Percentiles rank a stretch among this genome's conserved stretches.
These are phyloP conservation scores for Crithidia acanthocephali DNA, from an alignment of 208 protist genomes.

Conservation along the genomic window DNA sequence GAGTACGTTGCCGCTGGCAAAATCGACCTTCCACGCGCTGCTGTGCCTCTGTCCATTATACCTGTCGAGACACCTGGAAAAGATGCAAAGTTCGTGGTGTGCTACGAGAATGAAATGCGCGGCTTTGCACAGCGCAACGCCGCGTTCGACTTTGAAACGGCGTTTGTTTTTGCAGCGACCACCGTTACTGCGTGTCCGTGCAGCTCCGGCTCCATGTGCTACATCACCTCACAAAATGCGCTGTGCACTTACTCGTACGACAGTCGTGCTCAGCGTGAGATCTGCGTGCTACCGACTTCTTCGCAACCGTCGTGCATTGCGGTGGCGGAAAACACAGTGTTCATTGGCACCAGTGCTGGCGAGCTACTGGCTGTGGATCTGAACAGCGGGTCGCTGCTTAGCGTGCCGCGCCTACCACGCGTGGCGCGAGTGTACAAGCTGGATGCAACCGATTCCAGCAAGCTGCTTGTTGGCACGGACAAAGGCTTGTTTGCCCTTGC, in stretches of 20 bases:
- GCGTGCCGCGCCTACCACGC: background rate
- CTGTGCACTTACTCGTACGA: constrained; percentile 23
- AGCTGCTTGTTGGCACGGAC: constrained; percentile 18
- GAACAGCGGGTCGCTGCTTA: background rate
- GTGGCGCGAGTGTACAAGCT: background rate
- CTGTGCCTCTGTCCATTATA: constrained; percentile 4
- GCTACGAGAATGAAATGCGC: constrained; percentile 5
- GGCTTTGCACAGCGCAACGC: constrained; percentile 13
- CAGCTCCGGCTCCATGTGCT: constrained; percentile 9
- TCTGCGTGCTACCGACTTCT: constrained; percentile 8
- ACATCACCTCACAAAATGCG: background rate
- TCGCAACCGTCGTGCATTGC: background rate
- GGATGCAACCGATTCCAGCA: background rate
- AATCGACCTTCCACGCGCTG: constrained; percentile 5
- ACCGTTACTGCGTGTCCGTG: background rate
- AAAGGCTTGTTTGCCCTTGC: constrained; percentile 9
- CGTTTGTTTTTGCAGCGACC: constrained; percentile 1
- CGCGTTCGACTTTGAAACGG: background rate
- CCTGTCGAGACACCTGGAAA: background rate
- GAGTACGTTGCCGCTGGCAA: constrained; percentile 21
- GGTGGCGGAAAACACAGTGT: constrained; percentile 7
- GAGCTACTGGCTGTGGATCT: constrained; percentile 13
- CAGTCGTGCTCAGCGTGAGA: background rate
- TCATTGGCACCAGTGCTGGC: constrained; percentile 15
- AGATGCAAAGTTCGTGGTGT: constrained; percentile 2